Evolutionary conservation across 78 protist species (phyloP), one percentile per base, ranked within the genome.

Genomic region (Acrasis kona): DNA sequence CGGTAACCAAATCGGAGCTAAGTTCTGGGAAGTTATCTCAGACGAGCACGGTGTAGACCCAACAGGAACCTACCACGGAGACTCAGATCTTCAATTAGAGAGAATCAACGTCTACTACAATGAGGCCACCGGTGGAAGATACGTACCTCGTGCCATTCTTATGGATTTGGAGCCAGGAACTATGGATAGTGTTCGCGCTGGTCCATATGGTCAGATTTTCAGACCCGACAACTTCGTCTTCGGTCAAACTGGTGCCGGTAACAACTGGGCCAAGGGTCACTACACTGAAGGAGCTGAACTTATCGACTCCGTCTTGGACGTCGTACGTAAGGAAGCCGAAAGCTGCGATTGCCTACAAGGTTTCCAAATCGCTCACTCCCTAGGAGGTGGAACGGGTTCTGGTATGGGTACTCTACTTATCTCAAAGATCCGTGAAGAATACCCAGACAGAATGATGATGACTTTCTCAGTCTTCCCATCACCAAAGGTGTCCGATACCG

Each of bases 311-410:
- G 83, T 83, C 0, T 77, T 91, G 42, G 95, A 91, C 72, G 79
- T 83, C 30, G 75, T 85, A 31, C 77, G 90, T 37, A 88, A 81
- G 70, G 91, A 91, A 75, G 87, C 89, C 5, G 95, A 91, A 81
- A 19, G 70, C 34, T 74, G 85, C 69, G 90, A 91, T 32, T 87
- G 92, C 86, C 90, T 92, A 28, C 93, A 88, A 72, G 96, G 96
- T 12, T 87, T 92, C 85, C 91, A 84, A 41, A 39, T 93, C 34
- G 8, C 89, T 27, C 97, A 93, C 91, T 89, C 96, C n/a, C 75
- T 92, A 3, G 92, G 93, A 0, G 96, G 96, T 29, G 96, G 96
- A 37, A 89, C 95, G 3, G 96, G 96, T 12, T 83, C 93, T 7
- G 96, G 96, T 28, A 78, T 92, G 82, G 96, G 90, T 58, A 74